phyloP scores from a whole-genome alignment of 2,329 filamentous ascomycete species.

The Graphium sp. region DNA sequence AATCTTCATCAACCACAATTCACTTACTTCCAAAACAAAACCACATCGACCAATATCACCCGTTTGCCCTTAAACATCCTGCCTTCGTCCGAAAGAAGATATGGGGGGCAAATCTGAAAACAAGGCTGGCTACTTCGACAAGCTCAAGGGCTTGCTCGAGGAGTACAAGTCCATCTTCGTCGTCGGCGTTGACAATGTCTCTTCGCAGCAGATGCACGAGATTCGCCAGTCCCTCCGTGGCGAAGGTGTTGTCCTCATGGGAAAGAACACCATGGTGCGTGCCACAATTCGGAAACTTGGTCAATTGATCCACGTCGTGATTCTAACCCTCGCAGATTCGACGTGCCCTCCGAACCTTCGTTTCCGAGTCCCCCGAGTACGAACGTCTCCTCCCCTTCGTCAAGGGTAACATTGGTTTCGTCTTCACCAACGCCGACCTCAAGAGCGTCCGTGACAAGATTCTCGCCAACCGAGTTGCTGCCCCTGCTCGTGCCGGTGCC shows the following conservation, averaged over 20 bases:
- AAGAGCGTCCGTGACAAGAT: slow-evolving; percentile 90
- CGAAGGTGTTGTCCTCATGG: slow-evolving; percentile 93
- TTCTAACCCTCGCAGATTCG: slow-evolving; percentile 44
- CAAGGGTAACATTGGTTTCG: slow-evolving; percentile 96
- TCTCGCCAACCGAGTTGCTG: slow-evolving; percentile 90
- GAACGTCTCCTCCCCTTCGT: slow-evolving; percentile 93
- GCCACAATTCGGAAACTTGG: not conserved
- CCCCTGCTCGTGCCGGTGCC: slow-evolving; percentile 94
- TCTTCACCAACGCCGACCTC: slow-evolving; percentile 97
- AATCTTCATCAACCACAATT: slow-evolving; percentile 7
- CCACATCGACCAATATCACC: slow-evolving; percentile 7
- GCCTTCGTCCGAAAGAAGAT: slow-evolving; percentile 88
- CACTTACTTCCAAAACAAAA: slow-evolving; percentile 8
- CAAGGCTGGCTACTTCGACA: slow-evolving; percentile 98
- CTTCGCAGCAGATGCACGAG: slow-evolving; percentile 99
- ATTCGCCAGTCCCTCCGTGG: slow-evolving; percentile 85
- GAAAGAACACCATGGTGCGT: slow-evolving; percentile 98
- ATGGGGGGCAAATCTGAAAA: slow-evolving; percentile 94
- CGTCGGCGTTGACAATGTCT: slow-evolving; percentile 97
- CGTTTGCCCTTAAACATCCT: slow-evolving; percentile 92
- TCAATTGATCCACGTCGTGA: too few relatives aligned
- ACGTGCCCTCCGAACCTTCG: slow-evolving; percentile 92
- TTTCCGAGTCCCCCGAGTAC: slow-evolving; percentile 84
- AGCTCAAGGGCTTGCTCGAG: slow-evolving; percentile 95
- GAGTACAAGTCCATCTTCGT: slow-evolving; percentile 97